Evolutionary conservation across 1,139 yeast species (phyloP).

Genomic region (Pichia sp.): DNA sequence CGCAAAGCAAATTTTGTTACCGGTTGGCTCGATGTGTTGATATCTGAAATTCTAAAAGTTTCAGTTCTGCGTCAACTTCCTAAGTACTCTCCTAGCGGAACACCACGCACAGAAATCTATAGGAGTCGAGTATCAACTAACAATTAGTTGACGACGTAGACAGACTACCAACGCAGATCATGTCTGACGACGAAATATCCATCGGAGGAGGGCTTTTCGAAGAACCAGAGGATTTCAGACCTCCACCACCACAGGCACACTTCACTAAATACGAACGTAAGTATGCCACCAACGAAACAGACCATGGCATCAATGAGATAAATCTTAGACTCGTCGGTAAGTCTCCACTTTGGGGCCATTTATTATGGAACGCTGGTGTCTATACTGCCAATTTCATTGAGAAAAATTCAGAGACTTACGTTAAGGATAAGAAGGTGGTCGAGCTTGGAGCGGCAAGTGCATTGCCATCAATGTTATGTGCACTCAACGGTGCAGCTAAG

Average conservation of each 20-base stretch:
- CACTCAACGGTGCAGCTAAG: slow-evolving; percentile 55
- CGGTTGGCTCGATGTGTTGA: too few relatives aligned
- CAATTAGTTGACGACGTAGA: too few relatives aligned
- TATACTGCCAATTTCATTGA: slow-evolving; percentile 84
- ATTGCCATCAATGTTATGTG: slow-evolving; percentile 69
- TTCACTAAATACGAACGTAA: slow-evolving; percentile 59
- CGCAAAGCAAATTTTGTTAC: too few relatives aligned
- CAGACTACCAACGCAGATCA: too few relatives aligned
- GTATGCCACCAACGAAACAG: slow-evolving; percentile 29
- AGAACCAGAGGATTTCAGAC: slow-evolving; percentile 75
- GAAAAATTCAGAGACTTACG: slow-evolving; percentile 43
- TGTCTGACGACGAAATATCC: slow-evolving; percentile 17
- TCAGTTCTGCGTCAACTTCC: too few relatives aligned
- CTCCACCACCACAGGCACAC: slow-evolving; percentile 64
- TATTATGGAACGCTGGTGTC: slow-evolving; percentile 93
- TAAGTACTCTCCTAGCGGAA: too few relatives aligned
- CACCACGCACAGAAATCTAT: too few relatives aligned
- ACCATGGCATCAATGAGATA: slow-evolving; percentile 32
- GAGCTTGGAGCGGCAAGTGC: slow-evolving; percentile 98
- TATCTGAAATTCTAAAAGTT: too few relatives aligned
- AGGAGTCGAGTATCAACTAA: too few relatives aligned
- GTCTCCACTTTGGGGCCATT: slow-evolving; percentile 96
- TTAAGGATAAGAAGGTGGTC: slow-evolving; percentile 55
- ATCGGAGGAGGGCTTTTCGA: slow-evolving; percentile 39
- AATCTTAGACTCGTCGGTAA: slow-evolving; percentile 72